phyloP scores from a whole-genome alignment of 441 rosid genomes.

The Caryocar brasiliense region DNA sequence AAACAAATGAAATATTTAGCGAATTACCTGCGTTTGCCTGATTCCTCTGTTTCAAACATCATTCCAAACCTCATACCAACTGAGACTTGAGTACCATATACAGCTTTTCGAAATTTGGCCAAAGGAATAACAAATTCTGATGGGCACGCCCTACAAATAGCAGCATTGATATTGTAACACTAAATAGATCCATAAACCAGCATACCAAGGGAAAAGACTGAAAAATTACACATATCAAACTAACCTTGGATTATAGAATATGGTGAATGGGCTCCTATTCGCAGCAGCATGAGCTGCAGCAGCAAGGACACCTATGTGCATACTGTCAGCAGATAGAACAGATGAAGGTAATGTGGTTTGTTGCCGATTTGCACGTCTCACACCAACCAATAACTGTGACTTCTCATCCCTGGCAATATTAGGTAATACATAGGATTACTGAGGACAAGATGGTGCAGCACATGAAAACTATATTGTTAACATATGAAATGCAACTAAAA shows the following conservation, averaged over 20 bases:
- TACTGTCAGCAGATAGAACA: constrained; percentile 87
- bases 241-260: constrained; percentile 92
- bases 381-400: constrained; percentile 93
- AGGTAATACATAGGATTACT: no score
- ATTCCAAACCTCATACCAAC: constrained; percentile 95
- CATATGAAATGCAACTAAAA: no score
- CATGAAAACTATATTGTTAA: no score
- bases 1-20: not conserved
- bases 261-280: constrained; percentile 68
- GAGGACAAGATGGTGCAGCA: no score
- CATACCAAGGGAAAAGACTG: not conserved
- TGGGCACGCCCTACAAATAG: constrained; percentile 67
- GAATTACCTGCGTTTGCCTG: constrained; percentile 71
- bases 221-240: not conserved
- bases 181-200: not conserved
- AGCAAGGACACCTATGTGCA: constrained; percentile 99
- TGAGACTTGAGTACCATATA: constrained; percentile 77
- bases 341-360: constrained; percentile 83
- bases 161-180: constrained; percentile 2
- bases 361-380: constrained; percentile 85
- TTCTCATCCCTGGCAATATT: constrained; percentile 59
- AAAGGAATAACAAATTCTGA: constrained; percentile 83
- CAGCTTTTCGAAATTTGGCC: constrained; percentile 67
- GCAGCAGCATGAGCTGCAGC: constrained; percentile 97
- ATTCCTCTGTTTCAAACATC: constrained; percentile 98